Conservation (phyloP, 1,284 basidiomycete species). For the Microstroma glucosiphilum region DNA sequence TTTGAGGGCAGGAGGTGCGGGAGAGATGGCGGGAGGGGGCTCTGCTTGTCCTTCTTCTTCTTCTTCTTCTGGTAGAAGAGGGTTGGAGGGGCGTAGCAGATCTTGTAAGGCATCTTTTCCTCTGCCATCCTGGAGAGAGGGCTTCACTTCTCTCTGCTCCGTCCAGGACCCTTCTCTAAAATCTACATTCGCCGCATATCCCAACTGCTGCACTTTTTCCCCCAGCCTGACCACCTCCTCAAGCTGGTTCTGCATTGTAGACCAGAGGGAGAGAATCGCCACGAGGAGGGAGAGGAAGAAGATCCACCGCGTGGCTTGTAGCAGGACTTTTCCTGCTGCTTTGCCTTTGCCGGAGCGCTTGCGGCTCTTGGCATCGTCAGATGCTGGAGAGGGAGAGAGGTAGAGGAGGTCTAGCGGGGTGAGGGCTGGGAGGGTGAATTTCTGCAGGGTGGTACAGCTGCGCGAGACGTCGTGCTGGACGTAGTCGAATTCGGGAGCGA, state of each 20-base stretch:
- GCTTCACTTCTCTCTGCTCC: neutral
- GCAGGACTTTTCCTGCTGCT: neutral
- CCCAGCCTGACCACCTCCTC: neutral
- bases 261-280: neutral
- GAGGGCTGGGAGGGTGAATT: neutral
- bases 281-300: neutral
- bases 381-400: neutral
- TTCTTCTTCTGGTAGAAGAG: neutral
- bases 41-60: neutral
- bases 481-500: neutral
- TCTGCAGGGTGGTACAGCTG: neutral
- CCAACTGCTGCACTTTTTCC: neutral
- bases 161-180: neutral
- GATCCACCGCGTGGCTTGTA: neutral
- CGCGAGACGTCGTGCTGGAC: neutral
- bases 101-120: neutral
- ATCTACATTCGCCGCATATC: neutral
- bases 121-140: neutral
- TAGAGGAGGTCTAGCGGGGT: neutral
- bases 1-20: neutral
- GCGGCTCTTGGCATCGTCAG: neutral
- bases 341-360: neutral
- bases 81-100: neutral
- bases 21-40: neutral
- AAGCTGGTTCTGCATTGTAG: neutral